Percentiles rank a stretch among this genome's conserved stretches.
phyloP scores from a whole-genome alignment of 23 red algal species.

The Pyropia yezoensis region DNA sequence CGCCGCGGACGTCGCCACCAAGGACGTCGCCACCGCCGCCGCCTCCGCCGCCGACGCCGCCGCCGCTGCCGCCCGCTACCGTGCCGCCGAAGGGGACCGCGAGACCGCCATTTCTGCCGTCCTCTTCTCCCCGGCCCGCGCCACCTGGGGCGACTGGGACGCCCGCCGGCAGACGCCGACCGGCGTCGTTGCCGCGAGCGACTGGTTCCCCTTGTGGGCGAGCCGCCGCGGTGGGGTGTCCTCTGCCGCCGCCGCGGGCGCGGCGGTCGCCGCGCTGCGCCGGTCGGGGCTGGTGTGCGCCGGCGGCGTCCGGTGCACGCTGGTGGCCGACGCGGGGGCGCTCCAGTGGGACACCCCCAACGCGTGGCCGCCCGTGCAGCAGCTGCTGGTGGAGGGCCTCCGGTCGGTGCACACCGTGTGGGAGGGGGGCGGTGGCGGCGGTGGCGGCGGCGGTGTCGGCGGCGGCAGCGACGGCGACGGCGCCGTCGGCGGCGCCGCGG shows the following conservation, averaged over 20 bases:
- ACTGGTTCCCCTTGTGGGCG: constrained; percentile 77
- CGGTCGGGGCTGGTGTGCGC: constrained; percentile 37
- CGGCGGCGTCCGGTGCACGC: constrained; percentile 49
- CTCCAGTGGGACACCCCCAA: constrained; percentile 90
- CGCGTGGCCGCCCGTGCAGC: constrained; percentile 79
- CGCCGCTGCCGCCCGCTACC: constrained; percentile 11
- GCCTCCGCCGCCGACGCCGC: background rate
- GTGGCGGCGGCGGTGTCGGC: too few species aligned
- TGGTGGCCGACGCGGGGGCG: constrained; percentile 16
- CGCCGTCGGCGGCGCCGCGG: background rate
- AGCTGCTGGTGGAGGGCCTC: constrained; percentile 43
- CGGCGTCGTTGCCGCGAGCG: constrained; percentile 21
- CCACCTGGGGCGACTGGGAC: constrained; percentile 75
- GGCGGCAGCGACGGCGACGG: background rate
- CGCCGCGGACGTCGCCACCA: too few species aligned
- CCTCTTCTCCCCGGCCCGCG: constrained; percentile 31
- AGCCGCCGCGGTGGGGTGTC: constrained; percentile 9
- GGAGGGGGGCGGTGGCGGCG: too few species aligned
- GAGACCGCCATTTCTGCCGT: constrained; percentile 22
- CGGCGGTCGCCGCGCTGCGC: background rate
- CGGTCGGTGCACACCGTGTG: background rate
- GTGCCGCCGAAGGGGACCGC: constrained; percentile 3
- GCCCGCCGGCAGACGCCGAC: constrained; percentile 8
- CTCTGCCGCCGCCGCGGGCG: background rate
- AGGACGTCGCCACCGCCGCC: too few species aligned